Base-by-base conservation (phyloP, 306 rosid species). In the Lathyrus aphaca region DNA sequence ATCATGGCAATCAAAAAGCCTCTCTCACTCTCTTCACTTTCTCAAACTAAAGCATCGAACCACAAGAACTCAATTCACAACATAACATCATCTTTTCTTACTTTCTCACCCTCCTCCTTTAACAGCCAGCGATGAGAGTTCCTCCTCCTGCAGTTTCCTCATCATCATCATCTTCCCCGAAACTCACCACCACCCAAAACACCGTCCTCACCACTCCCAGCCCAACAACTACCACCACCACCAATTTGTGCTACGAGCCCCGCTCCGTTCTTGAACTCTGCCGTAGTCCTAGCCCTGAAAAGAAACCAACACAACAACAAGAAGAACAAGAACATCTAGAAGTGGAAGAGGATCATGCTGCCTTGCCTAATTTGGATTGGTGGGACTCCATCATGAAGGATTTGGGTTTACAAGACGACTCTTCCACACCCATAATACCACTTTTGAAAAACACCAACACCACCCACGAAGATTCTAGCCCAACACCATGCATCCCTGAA, bases 361-460 rank as follows among this genome's bases (percentile, higher is more conserved):
- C 62, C 35, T 73, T 85, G 71, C 94, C 87, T 2, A 82, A 68
- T 74, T 84, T 88, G 30, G 98, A 93, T 25, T 93, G 96, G 98
- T 92, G 96, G 98, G 96, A 93, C 19, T 76, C 90, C 12, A 79
- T 93, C 76, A 86, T 90, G 87, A 85, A 74, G 40, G 98, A 93
- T 19, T 74, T 93, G 69, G 96, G 85, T 6, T 78, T 90, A 27
- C 86, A 85, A 17, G 96, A 90, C 6, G 96, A 84, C 11, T 79
- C 87, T 15, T 68, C 56, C 15, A 37, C 67, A 6, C 81, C 88
- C 18, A 44, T 63, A 8, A 44, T 63, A 6, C 81, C 88, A 1
- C 56, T 78, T 16, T 68, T 82, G 32, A 82, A 76, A 39, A 48
- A 32, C 2, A 45, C 37, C 11, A 14, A 10, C 13, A 64, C 43